phyloP scores from a whole-genome alignment of 139 green algal genomes.

The Dunaliella primolecta region DNA sequence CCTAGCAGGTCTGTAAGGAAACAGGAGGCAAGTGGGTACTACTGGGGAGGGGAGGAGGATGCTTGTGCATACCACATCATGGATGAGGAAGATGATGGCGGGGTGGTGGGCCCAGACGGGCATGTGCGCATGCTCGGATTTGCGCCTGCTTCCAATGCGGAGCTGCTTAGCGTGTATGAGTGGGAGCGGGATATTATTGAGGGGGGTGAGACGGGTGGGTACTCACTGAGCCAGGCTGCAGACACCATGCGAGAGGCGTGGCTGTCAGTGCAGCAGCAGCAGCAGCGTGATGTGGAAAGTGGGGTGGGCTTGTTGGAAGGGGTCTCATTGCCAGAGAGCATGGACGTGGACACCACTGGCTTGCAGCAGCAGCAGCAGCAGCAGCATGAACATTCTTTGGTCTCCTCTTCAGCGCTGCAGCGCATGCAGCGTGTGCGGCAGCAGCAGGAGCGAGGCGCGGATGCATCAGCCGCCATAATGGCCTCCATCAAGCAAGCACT shows the following conservation, averaged over 20 bases:
- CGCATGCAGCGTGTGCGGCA: too few relatives aligned
- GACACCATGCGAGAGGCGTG: neutral
- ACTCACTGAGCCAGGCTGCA: neutral
- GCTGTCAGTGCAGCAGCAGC: neutral
- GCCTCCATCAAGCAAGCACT: too few relatives aligned
- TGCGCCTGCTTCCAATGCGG: conserved; percentile 2
- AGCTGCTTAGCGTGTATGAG: neutral
- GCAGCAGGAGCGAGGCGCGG: too few relatives aligned
- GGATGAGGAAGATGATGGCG: conserved; percentile 2
- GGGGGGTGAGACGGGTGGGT: neutral
- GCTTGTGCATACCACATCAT: neutral
- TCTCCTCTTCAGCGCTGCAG: too few relatives aligned
- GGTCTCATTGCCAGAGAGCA: neutral
- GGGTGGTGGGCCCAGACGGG: conserved; percentile 2
- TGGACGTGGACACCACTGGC: neutral
- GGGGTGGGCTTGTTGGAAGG: too few relatives aligned
- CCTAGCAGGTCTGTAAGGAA: too few relatives aligned
- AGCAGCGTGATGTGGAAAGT: too few relatives aligned
- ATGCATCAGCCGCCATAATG: too few relatives aligned
- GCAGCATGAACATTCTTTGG: too few relatives aligned
- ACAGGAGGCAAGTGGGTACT: too few relatives aligned
- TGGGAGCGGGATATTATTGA: neutral
- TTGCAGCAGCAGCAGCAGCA: neutral
- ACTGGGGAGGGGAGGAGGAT: neutral
- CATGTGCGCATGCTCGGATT: neutral